phyloP scores from a whole-genome alignment of 495 filamentous ascomycete species.

The Cairneyella variabilis region DNA sequence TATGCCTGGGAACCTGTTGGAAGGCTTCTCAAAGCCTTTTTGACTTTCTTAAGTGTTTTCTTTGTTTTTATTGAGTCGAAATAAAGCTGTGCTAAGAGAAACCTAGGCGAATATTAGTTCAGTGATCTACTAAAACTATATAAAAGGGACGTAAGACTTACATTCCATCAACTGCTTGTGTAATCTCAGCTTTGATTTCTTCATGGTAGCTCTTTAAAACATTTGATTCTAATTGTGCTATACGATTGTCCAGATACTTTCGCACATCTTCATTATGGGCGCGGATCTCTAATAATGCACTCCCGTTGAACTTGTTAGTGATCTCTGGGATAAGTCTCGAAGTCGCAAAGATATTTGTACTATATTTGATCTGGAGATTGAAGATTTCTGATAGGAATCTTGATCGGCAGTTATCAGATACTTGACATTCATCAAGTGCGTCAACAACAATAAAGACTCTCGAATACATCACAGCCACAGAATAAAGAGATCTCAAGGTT shows the following conservation, averaged over 20 bases:
- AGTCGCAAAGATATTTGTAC: no score
- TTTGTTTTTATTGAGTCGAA: not conserved
- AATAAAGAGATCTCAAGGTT: no score
- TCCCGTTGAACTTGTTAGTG: no score
- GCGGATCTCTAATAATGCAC: not conserved
- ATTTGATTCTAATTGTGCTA: not conserved
- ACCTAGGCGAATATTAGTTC: not conserved
- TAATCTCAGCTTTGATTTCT: not conserved
- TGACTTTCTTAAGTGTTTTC: constrained; percentile 9
- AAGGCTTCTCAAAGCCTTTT: not conserved
- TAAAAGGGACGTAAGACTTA: not conserved
- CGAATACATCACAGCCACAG: no score
- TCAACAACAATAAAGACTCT: no score
- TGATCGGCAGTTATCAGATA: not conserved
- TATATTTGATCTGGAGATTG: not conserved
- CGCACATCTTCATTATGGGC: not conserved
- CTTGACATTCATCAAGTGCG: no score
- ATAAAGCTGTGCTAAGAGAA: not conserved
- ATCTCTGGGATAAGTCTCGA: not conserved
- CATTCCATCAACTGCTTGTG: not conserved
- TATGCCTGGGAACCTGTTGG: constrained; percentile 8
- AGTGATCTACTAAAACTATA: not conserved
- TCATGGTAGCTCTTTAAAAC: not conserved
- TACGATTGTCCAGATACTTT: not conserved
- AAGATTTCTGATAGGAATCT: not conserved